phyloP scores from a whole-genome alignment of 139 green algal species.

The Micromonas commoda region DNA sequence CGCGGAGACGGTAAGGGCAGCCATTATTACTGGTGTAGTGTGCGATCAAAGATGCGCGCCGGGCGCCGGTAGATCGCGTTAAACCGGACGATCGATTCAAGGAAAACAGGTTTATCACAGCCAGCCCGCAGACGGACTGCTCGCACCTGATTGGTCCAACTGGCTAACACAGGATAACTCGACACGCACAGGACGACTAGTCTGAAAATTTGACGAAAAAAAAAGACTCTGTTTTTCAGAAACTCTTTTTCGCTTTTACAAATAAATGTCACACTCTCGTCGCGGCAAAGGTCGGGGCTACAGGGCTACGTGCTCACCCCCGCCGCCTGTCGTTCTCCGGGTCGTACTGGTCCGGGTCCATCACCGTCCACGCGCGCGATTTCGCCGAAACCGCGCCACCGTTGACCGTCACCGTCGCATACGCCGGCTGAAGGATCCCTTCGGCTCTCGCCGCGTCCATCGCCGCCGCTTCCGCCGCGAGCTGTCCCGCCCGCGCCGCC shows the following conservation, averaged over 20 bases:
- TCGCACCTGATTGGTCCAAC: too few species aligned
- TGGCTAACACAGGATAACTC: too few species aligned
- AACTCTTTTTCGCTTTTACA: too few species aligned
- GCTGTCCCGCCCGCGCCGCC: background rate
- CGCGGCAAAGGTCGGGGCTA: too few species aligned
- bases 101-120: too few species aligned
- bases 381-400: too few species aligned
- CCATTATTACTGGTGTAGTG: background rate
- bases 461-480: background rate
- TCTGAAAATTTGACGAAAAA: too few species aligned
- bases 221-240: too few species aligned
- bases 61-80: background rate
- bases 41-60: background rate
- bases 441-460: background rate
- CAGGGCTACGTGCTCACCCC: too few species aligned
- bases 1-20: background rate
- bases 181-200: too few species aligned
- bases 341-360: background rate
- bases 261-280: too few species aligned
- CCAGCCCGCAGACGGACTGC: too few species aligned
- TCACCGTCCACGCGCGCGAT: background rate
- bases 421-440: background rate
- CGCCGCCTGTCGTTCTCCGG: background rate
- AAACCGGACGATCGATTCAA: background rate
- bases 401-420: background rate